These are phyloP conservation scores for Suhomyces sp. DNA, from an alignment of 805 yeast species.

Conservation along the genomic window DNA sequence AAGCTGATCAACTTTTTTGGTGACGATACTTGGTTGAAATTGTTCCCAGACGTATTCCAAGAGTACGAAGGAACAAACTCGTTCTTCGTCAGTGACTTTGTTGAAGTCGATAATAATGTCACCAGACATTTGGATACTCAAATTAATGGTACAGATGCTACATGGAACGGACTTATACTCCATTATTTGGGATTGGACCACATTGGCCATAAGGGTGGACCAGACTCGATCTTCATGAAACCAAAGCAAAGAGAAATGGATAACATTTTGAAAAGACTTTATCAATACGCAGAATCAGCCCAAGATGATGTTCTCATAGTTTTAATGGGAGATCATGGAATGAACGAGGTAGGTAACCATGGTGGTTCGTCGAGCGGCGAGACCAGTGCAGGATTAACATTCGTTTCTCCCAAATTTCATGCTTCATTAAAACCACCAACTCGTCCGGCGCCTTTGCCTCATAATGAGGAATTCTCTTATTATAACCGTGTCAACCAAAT, in stretches of 20 bases:
- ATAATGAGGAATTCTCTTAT: constrained; percentile 50
- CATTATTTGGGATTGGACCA: constrained; percentile 96
- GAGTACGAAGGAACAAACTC: constrained; percentile 85
- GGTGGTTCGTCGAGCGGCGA: constrained; percentile 95
- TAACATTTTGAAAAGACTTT: constrained; percentile 53
- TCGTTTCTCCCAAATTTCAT: constrained; percentile 62
- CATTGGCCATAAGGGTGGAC: constrained; percentile 97
- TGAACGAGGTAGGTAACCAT: constrained; percentile 94
- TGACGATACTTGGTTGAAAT: constrained; percentile 95
- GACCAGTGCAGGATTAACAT: constrained; percentile 78
- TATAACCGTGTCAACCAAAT: constrained; percentile 59
- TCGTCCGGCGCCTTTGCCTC: constrained; percentile 36
- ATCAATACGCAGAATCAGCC: constrained; percentile 23
- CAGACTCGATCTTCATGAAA: constrained; percentile 76
- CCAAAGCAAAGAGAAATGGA: constrained; percentile 89
- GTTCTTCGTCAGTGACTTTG: constrained; percentile 91
- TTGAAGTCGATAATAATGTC: constrained; percentile 90
- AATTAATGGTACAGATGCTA: constrained; percentile 31
- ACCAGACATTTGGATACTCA: constrained; percentile 78
- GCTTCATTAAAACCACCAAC: constrained; percentile 11
- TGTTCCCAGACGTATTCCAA: constrained; percentile 72
- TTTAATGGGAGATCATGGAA: constrained; percentile 91
- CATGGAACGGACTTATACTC: constrained; percentile 84
- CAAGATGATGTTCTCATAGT: constrained; percentile 58
- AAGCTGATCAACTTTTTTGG: constrained; percentile 80